These are phyloP conservation scores for Fraxinus latifolia DNA, from an alignment of 305 asterid species.

Conservation along the genomic window DNA sequence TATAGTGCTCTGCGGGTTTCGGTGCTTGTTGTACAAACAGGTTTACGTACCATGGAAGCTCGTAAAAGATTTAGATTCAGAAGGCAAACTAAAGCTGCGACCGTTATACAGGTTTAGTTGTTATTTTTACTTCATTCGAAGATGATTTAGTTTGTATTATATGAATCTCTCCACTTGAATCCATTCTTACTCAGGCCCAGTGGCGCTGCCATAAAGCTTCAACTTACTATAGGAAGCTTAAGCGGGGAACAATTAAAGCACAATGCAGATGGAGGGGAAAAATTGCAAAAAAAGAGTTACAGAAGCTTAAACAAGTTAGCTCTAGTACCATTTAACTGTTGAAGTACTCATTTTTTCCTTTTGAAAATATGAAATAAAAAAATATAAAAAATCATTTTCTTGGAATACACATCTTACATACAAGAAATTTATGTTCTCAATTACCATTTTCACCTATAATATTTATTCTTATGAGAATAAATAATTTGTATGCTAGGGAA, in stretches of 20 bases:
- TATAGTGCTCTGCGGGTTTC: constrained; percentile 50
- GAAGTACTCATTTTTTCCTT: constrained; percentile 19
- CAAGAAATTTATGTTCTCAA: constrained; percentile 11
- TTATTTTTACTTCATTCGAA: constrained; percentile 10
- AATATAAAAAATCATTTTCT: neutral
- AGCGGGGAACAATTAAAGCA: constrained; percentile 63
- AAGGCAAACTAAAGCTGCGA: constrained; percentile 82
- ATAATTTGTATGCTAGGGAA: constrained; percentile 11
- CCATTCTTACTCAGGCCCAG: constrained; percentile 52
- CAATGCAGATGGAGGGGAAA: constrained; percentile 93
- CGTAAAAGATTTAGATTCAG: constrained; percentile 52
- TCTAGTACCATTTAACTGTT: constrained; percentile 25
- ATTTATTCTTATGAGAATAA: neutral
- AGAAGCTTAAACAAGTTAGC: constrained; percentile 87
- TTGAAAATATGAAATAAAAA: neutral
- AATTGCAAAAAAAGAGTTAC: constrained; percentile 69
- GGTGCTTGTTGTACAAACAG: constrained; percentile 77
- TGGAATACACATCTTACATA: constrained; percentile 4
- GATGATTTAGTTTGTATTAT: constrained; percentile 21
- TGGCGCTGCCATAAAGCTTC: constrained; percentile 82
- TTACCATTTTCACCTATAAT: constrained; percentile 9
- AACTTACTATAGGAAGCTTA: constrained; percentile 60
- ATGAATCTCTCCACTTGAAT: constrained; percentile 26
- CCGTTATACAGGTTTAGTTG: constrained; percentile 64
- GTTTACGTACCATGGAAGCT: constrained; percentile 75